These are phyloP conservation scores for Suhomyces bolitotheri DNA, from an alignment of 1,139 yeast species.

Conservation along the genomic window DNA sequence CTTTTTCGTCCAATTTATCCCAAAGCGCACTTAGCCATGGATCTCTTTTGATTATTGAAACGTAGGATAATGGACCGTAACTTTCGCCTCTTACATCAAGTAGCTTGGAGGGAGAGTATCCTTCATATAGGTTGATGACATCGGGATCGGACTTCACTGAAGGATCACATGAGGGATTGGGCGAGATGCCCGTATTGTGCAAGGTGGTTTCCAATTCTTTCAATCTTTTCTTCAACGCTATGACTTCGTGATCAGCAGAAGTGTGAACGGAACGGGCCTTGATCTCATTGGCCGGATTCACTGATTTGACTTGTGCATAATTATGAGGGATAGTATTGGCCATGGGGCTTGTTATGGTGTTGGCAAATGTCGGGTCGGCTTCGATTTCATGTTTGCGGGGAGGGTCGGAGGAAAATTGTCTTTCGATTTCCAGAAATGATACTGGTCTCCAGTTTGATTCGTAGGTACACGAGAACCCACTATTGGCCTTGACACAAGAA, in stretches of 20 bases:
- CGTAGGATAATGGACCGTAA: conserved; percentile 27
- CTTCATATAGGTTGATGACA: conserved; percentile 35
- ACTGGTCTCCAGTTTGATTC: conserved; percentile 15
- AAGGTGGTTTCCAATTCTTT: conserved; percentile 13
- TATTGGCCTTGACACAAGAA: conserved; percentile 26
- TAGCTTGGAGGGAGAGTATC: conserved; percentile 28
- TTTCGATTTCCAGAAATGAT: conserved; percentile 6
- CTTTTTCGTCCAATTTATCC: conserved; percentile 11
- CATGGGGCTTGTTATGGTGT: too few species aligned
- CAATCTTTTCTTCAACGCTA: conserved; percentile 12
- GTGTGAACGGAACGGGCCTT: too few species aligned
- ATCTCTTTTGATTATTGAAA: conserved; percentile 25
- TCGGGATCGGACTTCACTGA: conserved; percentile 11
- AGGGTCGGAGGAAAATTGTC: background rate
- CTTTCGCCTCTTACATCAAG: conserved; percentile 21
- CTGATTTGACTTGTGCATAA: too few species aligned
- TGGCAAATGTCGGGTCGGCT: background rate
- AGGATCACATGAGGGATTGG: too few species aligned
- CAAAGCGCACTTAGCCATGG: conserved; percentile 22
- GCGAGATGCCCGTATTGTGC: conserved; percentile 1
- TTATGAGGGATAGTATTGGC: too few species aligned
- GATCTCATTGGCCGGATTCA: too few species aligned
- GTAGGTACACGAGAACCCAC: conserved; percentile 20
- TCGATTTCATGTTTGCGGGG: background rate
- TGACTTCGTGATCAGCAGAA: too few species aligned